Conservation (phyloP, 768 basidiomycete species). For the Leccinum fibrillosum region DNA sequence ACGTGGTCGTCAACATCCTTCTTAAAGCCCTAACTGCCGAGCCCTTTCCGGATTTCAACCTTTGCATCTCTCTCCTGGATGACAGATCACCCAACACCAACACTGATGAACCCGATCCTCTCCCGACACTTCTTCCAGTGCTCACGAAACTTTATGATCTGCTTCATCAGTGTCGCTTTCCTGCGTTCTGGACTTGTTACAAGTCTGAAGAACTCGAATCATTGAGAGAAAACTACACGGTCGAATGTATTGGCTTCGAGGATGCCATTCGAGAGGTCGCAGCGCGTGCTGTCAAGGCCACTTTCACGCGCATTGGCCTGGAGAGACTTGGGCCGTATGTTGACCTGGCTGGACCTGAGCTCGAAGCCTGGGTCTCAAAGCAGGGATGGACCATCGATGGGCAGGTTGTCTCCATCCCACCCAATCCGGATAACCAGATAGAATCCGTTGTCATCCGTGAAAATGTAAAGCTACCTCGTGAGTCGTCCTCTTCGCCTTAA, state of each 20-base stretch:
- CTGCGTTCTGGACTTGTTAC: conserved; percentile 79
- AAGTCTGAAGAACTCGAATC: conserved; percentile 64
- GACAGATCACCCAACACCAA: conserved; percentile 56
- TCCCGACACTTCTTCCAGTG: conserved; percentile 65
- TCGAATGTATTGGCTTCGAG: conserved; percentile 81
- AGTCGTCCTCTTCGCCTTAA: conserved; percentile 28
- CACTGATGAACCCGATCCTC: conserved; percentile 79
- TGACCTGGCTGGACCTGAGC: conserved; percentile 59
- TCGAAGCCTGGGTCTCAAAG: conserved; percentile 57
- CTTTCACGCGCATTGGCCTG: conserved; percentile 71
- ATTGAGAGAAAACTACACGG: conserved; percentile 83
- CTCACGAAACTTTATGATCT: conserved; percentile 66
- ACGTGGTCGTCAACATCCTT: conserved; percentile 92
- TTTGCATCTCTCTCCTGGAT: conserved; percentile 89
- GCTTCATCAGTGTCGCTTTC: conserved; percentile 82
- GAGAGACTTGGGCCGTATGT: conserved; percentile 71
- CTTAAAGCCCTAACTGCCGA: conserved; percentile 84
- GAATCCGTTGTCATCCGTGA: conserved; percentile 84
- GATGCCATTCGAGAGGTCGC: conserved; percentile 77
- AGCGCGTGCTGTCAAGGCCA: conserved; percentile 70
- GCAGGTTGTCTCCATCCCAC: conserved; percentile 64
- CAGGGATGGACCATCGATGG: conserved; percentile 68
- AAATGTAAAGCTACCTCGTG: conserved; percentile 76
- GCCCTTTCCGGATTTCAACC: conserved; percentile 90
- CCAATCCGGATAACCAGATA: conserved; percentile 87